Conservation (phyloP, 345 rosid species). For the Populus deltoides region DNA sequence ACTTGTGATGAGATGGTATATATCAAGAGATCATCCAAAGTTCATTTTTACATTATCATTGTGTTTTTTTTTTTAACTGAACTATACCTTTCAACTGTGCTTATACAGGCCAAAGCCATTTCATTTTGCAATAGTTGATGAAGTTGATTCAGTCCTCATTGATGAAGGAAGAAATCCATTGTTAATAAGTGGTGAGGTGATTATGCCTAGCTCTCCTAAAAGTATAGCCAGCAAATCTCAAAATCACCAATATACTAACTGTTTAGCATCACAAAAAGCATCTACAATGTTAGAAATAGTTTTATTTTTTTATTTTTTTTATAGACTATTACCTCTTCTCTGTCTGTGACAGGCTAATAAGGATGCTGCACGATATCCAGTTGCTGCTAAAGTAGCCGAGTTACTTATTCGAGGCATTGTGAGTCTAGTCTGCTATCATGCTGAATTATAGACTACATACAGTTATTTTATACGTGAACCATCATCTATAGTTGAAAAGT, state of each 20-base stretch:
- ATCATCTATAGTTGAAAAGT: constrained; percentile 6
- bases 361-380: constrained; percentile 94
- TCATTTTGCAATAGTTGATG: constrained; percentile 94
- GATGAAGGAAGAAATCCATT: constrained; percentile 98
- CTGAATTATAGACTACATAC: constrained; percentile 1
- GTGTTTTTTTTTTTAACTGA: constrained; percentile 2
- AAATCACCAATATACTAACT: background rate
- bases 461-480: constrained; percentile 1
- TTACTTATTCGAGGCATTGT: constrained; percentile 67
- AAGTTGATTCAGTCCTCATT: constrained; percentile 95
- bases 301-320: background rate
- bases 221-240: background rate
- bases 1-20: constrained; percentile 97
- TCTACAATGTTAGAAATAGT: background rate
- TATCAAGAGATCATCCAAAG: constrained; percentile 17
- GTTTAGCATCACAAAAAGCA: background rate
- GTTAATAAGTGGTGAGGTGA: constrained; percentile 96
- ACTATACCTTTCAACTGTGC: constrained; percentile 7
- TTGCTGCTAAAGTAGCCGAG: constrained; percentile 95
- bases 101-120: constrained; percentile 91
- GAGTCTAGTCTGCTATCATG: constrained; percentile 33
- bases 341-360: constrained; percentile 61
- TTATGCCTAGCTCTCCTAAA: constrained; percentile 2
- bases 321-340: constrained; percentile 15
- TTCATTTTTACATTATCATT: background rate